Percentiles rank a stretch among this genome's conserved stretches.
Evolutionary conservation across 306 rosid genomes (phyloP).

Genomic region (Trifolium fragiferum): DNA sequence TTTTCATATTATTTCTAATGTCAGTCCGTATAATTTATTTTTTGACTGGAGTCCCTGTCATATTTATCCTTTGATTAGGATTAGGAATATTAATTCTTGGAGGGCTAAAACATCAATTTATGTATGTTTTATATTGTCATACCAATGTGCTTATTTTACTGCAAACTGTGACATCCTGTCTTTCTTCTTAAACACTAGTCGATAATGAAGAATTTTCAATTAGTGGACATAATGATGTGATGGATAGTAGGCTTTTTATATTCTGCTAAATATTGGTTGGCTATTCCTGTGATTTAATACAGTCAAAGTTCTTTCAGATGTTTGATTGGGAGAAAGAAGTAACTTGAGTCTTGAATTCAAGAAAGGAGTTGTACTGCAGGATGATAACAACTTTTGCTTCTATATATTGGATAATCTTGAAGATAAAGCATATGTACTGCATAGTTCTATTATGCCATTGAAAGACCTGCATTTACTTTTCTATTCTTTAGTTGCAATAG

Average conservation of each 20-base stretch:
- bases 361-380: conserved; percentile 39
- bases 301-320: conserved; percentile 64
- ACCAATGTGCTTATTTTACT: conserved; percentile 23
- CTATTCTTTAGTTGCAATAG: conserved; percentile 48
- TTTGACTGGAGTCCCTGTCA: not conserved
- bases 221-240: conserved; percentile 10
- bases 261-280: conserved; percentile 20
- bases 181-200: not conserved
- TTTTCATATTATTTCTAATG: not conserved
- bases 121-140: conserved; percentile 22
- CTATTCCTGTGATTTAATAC: conserved; percentile 38
- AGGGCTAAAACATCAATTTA: conserved; percentile 6
- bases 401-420: conserved; percentile 45
- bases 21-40: not conserved
- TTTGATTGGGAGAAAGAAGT: conserved; percentile 51
- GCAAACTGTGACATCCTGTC: not conserved
- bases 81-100: not conserved
- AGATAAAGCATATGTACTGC: conserved; percentile 47
- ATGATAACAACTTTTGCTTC: conserved; percentile 37
- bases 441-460: conserved; percentile 42
- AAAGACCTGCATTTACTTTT: conserved; percentile 40
- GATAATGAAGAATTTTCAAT: conserved; percentile 6
- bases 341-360: conserved; percentile 37
- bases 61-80: not conserved
- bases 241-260: not conserved